Percentiles rank a stretch among this genome's conserved stretches.
Conservation (phyloP, 768 basidiomycete genomes). For the Wakefieldia striispora region DNA sequence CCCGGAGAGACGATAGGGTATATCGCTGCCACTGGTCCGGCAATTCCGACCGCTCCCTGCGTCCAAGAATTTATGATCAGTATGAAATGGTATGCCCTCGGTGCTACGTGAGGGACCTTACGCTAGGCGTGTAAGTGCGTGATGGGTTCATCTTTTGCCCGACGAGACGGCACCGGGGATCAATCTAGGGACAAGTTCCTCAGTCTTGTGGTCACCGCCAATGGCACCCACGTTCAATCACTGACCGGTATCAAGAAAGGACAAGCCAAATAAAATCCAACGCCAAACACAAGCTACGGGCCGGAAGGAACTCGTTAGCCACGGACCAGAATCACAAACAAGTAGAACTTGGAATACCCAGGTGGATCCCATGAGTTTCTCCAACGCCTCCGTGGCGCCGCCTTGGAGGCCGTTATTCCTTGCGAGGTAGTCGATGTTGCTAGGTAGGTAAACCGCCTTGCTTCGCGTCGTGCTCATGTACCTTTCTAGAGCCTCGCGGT, state of each 20-base stretch:
- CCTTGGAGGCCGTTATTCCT: conserved; percentile 55
- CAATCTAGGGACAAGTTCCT: conserved; percentile 37
- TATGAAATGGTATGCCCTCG: not conserved
- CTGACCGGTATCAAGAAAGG: conserved; percentile 56
- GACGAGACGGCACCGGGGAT: conserved; percentile 55
- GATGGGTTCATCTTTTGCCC: conserved; percentile 79
- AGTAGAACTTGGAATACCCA: conserved; percentile 38
- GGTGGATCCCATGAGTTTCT: conserved; percentile 46
- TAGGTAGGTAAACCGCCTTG: conserved; percentile 64
- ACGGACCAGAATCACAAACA: not conserved
- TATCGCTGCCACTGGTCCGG: conserved; percentile 63
- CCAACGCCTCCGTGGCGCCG: conserved; percentile 41
- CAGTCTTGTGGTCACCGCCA: not conserved
- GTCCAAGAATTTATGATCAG: no score
- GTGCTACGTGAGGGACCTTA: conserved; percentile 22
- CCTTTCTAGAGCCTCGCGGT: conserved; percentile 49
- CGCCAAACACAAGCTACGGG: conserved; percentile 54
- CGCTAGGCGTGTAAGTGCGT: conserved; percentile 60
- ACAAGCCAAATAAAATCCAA: conserved; percentile 64
- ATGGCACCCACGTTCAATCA: conserved; percentile 9
- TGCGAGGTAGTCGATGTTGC: conserved; percentile 66
- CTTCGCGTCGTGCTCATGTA: conserved; percentile 57
- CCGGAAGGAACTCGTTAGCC: conserved; percentile 7
- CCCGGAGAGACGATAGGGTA: conserved; percentile 65
- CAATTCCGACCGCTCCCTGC: conserved; percentile 69